These are phyloP conservation scores for Fusarium sp. DNA, from an alignment of 2,329 filamentous ascomycete species.

Conservation along the genomic window DNA sequence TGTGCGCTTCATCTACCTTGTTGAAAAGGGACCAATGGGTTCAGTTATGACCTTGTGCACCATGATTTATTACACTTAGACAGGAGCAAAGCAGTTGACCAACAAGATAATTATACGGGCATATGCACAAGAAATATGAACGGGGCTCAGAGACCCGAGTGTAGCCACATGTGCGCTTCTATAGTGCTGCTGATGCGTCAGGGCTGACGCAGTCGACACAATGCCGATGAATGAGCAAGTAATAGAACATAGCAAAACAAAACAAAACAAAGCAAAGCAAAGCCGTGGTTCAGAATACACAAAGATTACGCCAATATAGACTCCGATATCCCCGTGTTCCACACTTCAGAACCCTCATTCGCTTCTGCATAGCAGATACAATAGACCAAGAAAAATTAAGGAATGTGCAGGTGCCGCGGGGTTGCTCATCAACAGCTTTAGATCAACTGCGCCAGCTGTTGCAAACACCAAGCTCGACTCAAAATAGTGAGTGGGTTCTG, in stretches of 20 bases:
- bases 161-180: constrained; percentile 23
- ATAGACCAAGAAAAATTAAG: constrained; percentile 40
- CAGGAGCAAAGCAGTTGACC: constrained; percentile 13
- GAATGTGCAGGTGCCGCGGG: constrained; percentile 23
- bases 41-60: constrained; percentile 26
- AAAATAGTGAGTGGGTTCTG: constrained; percentile 8
- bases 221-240: constrained; percentile 11
- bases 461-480: constrained; percentile 7
- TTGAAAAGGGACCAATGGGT: constrained; percentile 1
- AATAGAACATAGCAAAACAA: constrained; percentile 32
- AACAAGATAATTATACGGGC: neutral
- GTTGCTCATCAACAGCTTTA: constrained; percentile 4
- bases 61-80: constrained; percentile 32
- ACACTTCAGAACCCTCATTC: constrained; percentile 36
- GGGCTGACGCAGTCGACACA: constrained; percentile 24
- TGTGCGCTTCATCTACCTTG: constrained; percentile 1
- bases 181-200: constrained; percentile 49
- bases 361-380: constrained; percentile 36
- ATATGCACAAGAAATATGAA: neutral
- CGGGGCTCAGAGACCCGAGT: constrained; percentile 21
- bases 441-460: constrained; percentile 6
- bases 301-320: constrained; percentile 42
- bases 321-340: constrained; percentile 44
- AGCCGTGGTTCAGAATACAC: constrained; percentile 43
- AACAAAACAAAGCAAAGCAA: constrained; percentile 24